Evolutionary conservation across 1,139 yeast genomes (phyloP), one percentile per base, ranked within the genome.

Genomic region (Magnusiomyces ingens): DNA sequence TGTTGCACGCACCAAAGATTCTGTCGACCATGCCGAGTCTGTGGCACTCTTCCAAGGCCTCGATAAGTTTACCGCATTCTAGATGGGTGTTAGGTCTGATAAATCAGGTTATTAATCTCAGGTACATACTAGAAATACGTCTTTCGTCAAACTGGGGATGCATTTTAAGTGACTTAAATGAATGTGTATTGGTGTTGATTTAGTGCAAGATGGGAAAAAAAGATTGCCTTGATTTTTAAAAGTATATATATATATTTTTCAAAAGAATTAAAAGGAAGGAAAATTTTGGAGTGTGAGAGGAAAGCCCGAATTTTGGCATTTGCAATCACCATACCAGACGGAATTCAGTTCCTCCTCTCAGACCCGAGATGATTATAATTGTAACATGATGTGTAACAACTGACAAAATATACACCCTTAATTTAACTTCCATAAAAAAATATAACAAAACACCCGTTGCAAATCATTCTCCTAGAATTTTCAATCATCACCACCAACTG

Each of bases 21-120:
- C 86, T 81, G 62, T 80, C 78, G 59, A 86, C 63, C 61, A 84
- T 85, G 56, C 84, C 86, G 57, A 78, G 79, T 57, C 81, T 76
- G 65, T 91, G 97, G 67, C 99, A 93, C 66, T 87, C 85, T 65
- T 91, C 96, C 13, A 93, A 77, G 0, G 96, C 96, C 59, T 84
- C 84, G 71, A 93, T 89, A 52, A 90, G 77, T 58, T 84, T 85
- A 51, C 80, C 83, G 68, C 99, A 93, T 38, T 85, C 84, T 75
- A 47, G 19, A 26, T 26, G 8, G 8, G 8, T n/a, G 32, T 26
- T 26, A 26, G 32, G 4, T 26, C n/a, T n/a, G n/a, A 26, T 5
- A 26, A 26, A 8, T 5, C 32, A 5, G 32, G 8, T 26, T 5
- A 26, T 26, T 26, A 8, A 8, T 26, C 4, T 26, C 32, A 8